These are phyloP conservation scores for Trichoderma gracile DNA, from an alignment of 2,329 filamentous ascomycete species.

Conservation along the genomic window DNA sequence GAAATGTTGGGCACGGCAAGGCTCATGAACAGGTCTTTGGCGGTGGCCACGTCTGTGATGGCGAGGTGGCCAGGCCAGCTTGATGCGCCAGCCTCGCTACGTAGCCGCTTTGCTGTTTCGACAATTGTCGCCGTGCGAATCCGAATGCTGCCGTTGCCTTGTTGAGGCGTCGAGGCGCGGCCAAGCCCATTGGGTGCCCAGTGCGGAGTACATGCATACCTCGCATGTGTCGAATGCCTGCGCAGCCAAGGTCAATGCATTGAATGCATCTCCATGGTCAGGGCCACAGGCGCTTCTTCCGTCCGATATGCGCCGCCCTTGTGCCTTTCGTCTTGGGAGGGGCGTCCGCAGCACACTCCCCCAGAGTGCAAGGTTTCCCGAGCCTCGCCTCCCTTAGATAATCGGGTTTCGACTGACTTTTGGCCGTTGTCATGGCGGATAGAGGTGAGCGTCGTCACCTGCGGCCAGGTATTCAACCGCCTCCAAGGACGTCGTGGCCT, in stretches of 20 bases:
- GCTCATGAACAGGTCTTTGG: not conserved
- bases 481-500: conserved; percentile 1
- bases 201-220: too few species aligned
- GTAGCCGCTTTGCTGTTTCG: conserved; percentile 14
- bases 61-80: not conserved
- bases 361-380: not conserved
- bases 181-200: not conserved
- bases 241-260: not conserved
- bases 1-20: not conserved
- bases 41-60: not conserved
- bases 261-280: not conserved
- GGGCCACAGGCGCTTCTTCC: not conserved
- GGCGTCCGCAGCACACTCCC: conserved; percentile 1
- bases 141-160: not conserved
- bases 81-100: conserved; percentile 12
- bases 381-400: conserved; percentile 13
- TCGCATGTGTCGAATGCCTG: not conserved
- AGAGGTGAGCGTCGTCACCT: conserved; percentile 24
- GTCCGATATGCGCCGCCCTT: not conserved
- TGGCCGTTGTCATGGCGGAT: not conserved
- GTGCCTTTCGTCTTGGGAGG: not conserved
- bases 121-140: conserved; percentile 3
- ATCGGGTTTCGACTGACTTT: not conserved
- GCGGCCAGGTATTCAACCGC: conserved; percentile 22
- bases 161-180: not conserved